Base-by-base conservation (phyloP, 2,329 filamentous ascomycete species). In the Huntiella decipiens region DNA sequence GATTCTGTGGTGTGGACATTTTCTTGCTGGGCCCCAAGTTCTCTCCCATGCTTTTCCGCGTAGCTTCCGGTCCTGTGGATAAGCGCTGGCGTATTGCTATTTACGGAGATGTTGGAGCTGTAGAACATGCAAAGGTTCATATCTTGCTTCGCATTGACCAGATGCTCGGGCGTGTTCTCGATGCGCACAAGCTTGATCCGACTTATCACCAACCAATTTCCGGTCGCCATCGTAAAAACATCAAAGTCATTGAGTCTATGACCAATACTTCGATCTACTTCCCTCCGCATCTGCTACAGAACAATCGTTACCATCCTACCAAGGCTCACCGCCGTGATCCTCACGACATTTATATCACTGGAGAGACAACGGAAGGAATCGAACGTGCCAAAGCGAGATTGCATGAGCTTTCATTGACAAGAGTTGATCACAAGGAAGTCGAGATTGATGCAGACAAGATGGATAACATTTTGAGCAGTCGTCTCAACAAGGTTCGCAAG, bases 201-300 rank as follows among this genome's bases (percentile, higher is more conserved):
- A 83, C 85, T 19, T 73, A 94, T 58, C 91, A 98, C 60, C 91
- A 86, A 48, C 71, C 95, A 46, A 78, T 96, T 43, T 95, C 87
- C 60, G 91, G 91, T 42, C 82, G 91, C 42, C 88, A 87, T 54
- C 76, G 91, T 54, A 93, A 94, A 67, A 95, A 95, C 60, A 94
- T 98, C 66, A 96, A 96, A 66, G 67, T 91, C 56, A 95, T 98
- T 57, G 91, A 98, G 63, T 93, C 91, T 11, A 77, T 82, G 22
- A 96, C 91, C 11, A 85, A 87, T 56, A 96, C 91, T 6, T 88
- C 91, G 52, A 96, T 98, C 56, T 98, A 98, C 65, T 96, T 98
- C 58, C 91, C 91, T 22, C 86, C 87, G 5, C 82, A 88, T 1
- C 96, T 96, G 59, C 87, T 88, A 11, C 78, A 81, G 49, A 79